Conservation (phyloP, 2,329 filamentous ascomycete species). For the Fusarium mangiferae region DNA sequence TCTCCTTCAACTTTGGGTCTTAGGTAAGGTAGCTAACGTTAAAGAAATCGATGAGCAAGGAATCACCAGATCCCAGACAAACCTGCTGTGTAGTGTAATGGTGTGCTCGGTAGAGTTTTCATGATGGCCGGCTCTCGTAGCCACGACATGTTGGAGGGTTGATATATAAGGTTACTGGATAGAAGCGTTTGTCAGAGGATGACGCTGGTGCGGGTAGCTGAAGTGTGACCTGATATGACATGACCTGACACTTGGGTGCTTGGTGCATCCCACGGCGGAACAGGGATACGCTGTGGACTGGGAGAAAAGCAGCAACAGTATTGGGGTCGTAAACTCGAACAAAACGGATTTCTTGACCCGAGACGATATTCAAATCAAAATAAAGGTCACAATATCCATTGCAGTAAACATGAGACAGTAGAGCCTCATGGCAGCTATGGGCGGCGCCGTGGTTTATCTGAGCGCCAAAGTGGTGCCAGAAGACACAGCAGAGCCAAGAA, state of each 20-base stretch:
- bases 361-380: not conserved
- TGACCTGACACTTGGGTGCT: slow-evolving; percentile 43
- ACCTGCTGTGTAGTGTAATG: slow-evolving; percentile 6
- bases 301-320: not conserved
- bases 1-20: slow-evolving; percentile 9
- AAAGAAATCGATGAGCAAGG: not conserved
- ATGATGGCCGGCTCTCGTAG: slow-evolving; percentile 21
- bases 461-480: not conserved
- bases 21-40: not conserved
- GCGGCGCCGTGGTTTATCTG: not conserved
- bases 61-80: slow-evolving; percentile 24
- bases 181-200: slow-evolving; percentile 29
- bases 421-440: slow-evolving; percentile 24
- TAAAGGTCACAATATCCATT: slow-evolving; percentile 1
- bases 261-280: slow-evolving; percentile 19
- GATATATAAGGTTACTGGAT: slow-evolving; percentile 35
- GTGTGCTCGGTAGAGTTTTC: slow-evolving; percentile 19
- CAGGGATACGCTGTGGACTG: not conserved
- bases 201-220: slow-evolving; percentile 30
- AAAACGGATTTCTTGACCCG: slow-evolving; percentile 17
- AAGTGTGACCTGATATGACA: slow-evolving; percentile 47
- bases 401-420: slow-evolving; percentile 18
- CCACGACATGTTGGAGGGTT: slow-evolving; percentile 38
- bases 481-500: slow-evolving; percentile 10
- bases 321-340: slow-evolving; percentile 6